Evolutionary conservation across 1,284 basidiomycete species (phyloP).

Genomic region (Thecaphora frezii): DNA sequence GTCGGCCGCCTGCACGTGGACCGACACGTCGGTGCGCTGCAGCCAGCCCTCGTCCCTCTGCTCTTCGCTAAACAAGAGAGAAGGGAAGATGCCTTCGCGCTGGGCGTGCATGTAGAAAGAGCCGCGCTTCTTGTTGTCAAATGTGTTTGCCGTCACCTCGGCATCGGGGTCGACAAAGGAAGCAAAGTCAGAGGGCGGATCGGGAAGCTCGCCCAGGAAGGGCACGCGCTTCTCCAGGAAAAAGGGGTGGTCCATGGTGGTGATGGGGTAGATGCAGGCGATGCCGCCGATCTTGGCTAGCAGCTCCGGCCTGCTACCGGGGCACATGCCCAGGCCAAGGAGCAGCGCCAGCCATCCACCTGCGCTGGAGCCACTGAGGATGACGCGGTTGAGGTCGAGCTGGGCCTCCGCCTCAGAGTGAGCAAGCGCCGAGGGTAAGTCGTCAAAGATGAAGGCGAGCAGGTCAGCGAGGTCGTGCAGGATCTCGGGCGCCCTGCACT

Average conservation of each 20-base stretch:
- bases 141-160: conserved; percentile 21
- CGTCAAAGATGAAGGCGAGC: conserved; percentile 21
- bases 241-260: conserved; percentile 35
- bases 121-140: conserved; percentile 14
- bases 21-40: conserved; percentile 25
- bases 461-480: conserved; percentile 33
- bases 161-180: conserved; percentile 28
- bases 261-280: conserved; percentile 37
- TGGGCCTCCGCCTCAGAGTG: conserved; percentile 6
- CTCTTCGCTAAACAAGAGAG: conserved; percentile 23
- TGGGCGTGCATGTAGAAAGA: conserved; percentile 43
- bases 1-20: conserved; percentile 12
- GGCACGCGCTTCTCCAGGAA: conserved; percentile 34
- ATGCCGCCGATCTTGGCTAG: conserved; percentile 23
- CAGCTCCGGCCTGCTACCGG: conserved; percentile 10
- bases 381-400: conserved; percentile 23
- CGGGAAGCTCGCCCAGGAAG: conserved; percentile 16
- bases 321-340: conserved; percentile 39
- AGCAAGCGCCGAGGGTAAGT: conserved; percentile 17
- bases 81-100: conserved; percentile 33
- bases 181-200: conserved; percentile 18
- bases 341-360: conserved; percentile 38
- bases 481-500: conserved; percentile 32
- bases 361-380: conserved; percentile 32
- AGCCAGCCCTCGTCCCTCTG: conserved; percentile 23